Evolutionary conservation across 371 early-diverging fungal species (phyloP).

Genomic region (Neoconidiobolus thromboides): DNA sequence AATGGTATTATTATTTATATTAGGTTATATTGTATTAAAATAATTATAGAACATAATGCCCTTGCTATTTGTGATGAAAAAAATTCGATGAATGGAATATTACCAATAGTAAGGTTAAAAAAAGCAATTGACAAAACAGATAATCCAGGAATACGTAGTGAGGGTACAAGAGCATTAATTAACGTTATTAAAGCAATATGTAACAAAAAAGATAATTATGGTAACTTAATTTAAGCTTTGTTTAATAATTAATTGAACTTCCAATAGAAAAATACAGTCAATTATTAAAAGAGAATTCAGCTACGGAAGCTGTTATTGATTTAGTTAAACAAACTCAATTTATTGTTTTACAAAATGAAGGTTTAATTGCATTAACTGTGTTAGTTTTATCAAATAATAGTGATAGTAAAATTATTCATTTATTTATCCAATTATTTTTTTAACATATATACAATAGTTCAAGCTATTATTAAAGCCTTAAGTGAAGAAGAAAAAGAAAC

Average conservation of each 20-base stretch:
- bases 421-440: too few species aligned
- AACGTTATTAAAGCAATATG: constrained; percentile 23
- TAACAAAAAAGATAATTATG: background rate
- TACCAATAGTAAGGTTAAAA: constrained; percentile 18
- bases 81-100: constrained; percentile 7
- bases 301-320: background rate
- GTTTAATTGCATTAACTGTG: background rate
- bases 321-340: background rate
- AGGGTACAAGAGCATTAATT: constrained; percentile 35
- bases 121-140: constrained; percentile 27
- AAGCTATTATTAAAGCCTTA: too few species aligned
- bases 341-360: background rate
- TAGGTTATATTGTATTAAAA: background rate
- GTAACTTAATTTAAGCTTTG: background rate
- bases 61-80: constrained; percentile 8
- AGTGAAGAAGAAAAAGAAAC: too few species aligned
- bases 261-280: background rate
- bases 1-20: constrained; percentile 16
- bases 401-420: background rate
- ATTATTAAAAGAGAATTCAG: background rate
- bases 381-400: background rate
- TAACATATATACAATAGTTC: too few species aligned
- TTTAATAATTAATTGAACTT: too few species aligned
- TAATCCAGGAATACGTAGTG: constrained; percentile 33
- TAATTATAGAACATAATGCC: background rate